Conservation (phyloP, 495 filamentous ascomycete species). For the Talaromyces ruber region DNA sequence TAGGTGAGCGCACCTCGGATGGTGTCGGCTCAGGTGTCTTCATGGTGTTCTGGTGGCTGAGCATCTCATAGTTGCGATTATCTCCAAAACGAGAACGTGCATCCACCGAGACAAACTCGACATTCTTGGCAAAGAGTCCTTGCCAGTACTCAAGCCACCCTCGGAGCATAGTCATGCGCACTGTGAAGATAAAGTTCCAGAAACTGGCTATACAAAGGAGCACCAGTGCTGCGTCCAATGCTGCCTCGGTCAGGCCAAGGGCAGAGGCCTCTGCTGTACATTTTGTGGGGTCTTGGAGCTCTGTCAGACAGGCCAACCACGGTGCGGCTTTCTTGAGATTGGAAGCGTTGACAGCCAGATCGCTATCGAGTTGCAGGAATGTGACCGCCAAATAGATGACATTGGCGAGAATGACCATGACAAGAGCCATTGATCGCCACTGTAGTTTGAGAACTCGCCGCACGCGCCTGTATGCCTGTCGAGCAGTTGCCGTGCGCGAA, state of each 20-base stretch:
- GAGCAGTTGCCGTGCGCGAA: slow-evolving; percentile 72
- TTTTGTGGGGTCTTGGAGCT: slow-evolving; percentile 47
- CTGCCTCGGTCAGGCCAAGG: slow-evolving; percentile 56
- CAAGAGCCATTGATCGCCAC: slow-evolving; percentile 84
- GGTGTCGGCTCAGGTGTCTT: slow-evolving; percentile 39
- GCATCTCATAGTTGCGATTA: slow-evolving; percentile 75
- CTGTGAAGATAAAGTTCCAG: slow-evolving; percentile 74
- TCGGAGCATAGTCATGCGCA: slow-evolving; percentile 69
- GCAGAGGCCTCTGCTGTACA: slow-evolving; percentile 51
- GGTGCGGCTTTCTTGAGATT: slow-evolving; percentile 45
- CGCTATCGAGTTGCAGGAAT: slow-evolving; percentile 77
- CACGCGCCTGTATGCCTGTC: slow-evolving; percentile 80
- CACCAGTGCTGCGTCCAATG: slow-evolving; percentile 70
- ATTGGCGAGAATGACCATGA: slow-evolving; percentile 78
- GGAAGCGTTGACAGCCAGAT: slow-evolving; percentile 44
- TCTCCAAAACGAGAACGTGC: slow-evolving; percentile 57
- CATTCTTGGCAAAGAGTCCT: slow-evolving; percentile 29
- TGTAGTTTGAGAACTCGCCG: slow-evolving; percentile 82
- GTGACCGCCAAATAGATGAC: slow-evolving; percentile 87
- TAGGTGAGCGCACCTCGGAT: slow-evolving; percentile 35
- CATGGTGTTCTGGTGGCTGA: slow-evolving; percentile 26
- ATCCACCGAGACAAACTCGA: slow-evolving; percentile 84
- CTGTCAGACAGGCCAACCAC: slow-evolving; percentile 67
- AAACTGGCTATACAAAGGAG: slow-evolving; percentile 79
- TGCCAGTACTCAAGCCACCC: slow-evolving; percentile 70